phyloP scores from a whole-genome alignment of 2,329 filamentous ascomycete genomes.

The Meredithiella fracta region DNA sequence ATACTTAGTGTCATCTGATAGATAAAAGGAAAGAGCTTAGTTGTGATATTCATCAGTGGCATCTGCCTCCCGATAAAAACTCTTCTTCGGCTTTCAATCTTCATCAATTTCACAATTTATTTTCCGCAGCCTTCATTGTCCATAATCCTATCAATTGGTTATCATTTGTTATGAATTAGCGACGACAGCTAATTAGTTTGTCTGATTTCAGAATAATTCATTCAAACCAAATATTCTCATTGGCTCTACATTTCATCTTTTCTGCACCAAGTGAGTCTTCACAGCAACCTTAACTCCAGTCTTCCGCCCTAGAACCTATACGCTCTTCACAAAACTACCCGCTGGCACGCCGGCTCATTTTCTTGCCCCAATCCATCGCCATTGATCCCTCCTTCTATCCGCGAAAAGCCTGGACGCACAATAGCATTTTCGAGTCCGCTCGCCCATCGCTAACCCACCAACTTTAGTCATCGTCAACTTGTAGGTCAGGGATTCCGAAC shows the following conservation, averaged over 20 bases:
- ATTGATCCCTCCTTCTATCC: background rate
- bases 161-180: no score
- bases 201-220: no score
- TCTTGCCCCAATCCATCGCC: background rate
- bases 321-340: background rate
- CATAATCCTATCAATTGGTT: no score
- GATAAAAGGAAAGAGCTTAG: no score
- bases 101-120: no score
- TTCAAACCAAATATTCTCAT: background rate
- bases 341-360: background rate
- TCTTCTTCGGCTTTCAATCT: no score
- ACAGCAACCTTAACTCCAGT: background rate
- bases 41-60: no score
- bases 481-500: background rate
- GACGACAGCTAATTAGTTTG: no score
- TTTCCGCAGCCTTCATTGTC: no score
- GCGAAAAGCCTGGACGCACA: background rate
- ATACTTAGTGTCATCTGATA: no score
- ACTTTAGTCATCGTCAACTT: background rate
- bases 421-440: background rate
- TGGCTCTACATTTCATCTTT: background rate
- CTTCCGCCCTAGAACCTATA: background rate
- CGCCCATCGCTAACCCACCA: background rate
- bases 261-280: background rate
- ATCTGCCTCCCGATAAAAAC: no score